Conservation (phyloP, 2,329 filamentous ascomycete species). For the Chaetomiaceae sp. region DNA sequence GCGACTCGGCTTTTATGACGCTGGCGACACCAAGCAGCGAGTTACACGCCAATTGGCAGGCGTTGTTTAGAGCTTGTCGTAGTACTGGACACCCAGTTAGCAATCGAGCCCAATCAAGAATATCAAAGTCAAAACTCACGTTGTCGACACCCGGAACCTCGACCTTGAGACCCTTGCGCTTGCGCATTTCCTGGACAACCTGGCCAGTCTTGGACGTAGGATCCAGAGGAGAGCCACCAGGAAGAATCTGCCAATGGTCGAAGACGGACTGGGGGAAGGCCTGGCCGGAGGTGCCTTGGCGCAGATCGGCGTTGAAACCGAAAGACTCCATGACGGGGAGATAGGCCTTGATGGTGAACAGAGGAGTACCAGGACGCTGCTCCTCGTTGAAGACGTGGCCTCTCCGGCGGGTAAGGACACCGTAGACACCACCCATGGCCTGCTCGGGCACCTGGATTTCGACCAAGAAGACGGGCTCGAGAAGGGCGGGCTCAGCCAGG, state of each 20-base stretch:
- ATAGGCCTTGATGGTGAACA: conserved; percentile 78
- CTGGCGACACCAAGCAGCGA: conserved; percentile 37
- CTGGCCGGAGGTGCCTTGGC: conserved; percentile 88
- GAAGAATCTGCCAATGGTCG: conserved; percentile 96
- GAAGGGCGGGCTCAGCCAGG: conserved; percentile 83
- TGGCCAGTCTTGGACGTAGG: conserved; percentile 72
- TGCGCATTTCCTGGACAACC: conserved; percentile 85
- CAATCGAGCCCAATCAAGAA: conserved; percentile 8
- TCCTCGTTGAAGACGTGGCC: conserved; percentile 99
- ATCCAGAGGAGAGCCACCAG: conserved; percentile 90
- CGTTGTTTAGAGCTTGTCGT: conserved; percentile 89
- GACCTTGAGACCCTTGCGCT: conserved; percentile 99
- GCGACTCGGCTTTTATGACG: conserved; percentile 18
- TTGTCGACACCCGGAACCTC: conserved; percentile 90
- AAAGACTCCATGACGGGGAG: conserved; percentile 41
- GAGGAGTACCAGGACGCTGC: conserved; percentile 96
- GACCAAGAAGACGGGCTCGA: conserved; percentile 97
- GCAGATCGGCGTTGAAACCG: conserved; percentile 97
- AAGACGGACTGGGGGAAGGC: conserved; percentile 99
- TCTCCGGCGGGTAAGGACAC: conserved; percentile 94
- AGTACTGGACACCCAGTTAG: conserved; percentile 66
- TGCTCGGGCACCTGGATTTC: conserved; percentile 98
- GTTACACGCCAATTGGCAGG: conserved; percentile 42
- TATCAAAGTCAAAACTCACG: conserved; percentile 57
- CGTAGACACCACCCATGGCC: conserved; percentile 99